Conservation (phyloP, 257 asterid genomes). For the Solanum chilense region DNA sequence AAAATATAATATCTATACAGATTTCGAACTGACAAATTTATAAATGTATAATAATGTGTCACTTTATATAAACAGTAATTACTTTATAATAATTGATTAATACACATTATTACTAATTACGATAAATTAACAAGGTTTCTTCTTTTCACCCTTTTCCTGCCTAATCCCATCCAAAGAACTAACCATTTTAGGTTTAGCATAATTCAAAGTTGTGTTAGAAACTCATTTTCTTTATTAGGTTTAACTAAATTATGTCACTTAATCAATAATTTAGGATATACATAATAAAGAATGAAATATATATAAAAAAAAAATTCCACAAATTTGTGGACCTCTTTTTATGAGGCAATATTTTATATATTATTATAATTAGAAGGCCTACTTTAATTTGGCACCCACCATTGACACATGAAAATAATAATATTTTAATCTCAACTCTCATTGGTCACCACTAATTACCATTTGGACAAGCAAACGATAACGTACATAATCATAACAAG, state of each 20-base stretch:
- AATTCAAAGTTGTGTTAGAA: background rate
- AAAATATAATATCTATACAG: fast-evolving
- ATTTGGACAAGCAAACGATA: background rate
- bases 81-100: background rate
- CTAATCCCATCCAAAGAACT: slow-evolving; percentile 14
- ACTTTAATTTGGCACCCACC: background rate
- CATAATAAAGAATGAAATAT: background rate
- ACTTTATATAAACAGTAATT: background rate
- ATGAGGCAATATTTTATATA: background rate
- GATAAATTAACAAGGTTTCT: background rate
- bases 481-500: background rate
- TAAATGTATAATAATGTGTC: too few species aligned
- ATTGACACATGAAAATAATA: background rate
- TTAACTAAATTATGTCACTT: background rate
- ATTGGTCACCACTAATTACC: background rate
- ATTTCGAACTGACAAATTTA: background rate
- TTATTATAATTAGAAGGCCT: background rate
- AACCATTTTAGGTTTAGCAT: background rate
- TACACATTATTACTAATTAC: background rate
- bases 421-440: background rate
- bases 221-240: background rate
- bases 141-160: slow-evolving; percentile 4
- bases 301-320: background rate
- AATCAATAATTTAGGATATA: background rate
- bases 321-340: background rate